Base-by-base conservation (phyloP, 2,329 filamentous ascomycete genomes). In the Beauveria scarabaeidicola region DNA sequence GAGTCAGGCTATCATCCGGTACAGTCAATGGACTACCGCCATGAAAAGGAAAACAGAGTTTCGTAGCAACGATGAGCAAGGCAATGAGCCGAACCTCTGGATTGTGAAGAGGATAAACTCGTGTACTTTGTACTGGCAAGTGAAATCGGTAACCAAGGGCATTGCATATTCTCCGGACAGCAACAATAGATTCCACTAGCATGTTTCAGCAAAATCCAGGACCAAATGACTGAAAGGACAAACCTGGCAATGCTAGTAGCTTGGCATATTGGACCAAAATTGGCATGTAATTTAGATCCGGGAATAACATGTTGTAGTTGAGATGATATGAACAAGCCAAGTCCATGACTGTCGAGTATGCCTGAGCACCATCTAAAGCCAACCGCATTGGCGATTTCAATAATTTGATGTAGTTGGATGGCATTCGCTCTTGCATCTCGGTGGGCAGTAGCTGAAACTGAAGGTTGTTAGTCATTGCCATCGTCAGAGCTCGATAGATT, bases 11-110 rank as follows among this genome's bases (percentile, higher is more conserved):
- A 19, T 36, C 21, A 48, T 53, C 40, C 29, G 40, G 32, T 25
- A 21, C 52, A 54, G n/a, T 44, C 51, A 29, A 52, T 52, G 23
- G 21, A 66, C 55, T 19, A 76, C 77, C 40, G 68, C 71, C 75
- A 66, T 90, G 84, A 48, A 96, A 84, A 0, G 93, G 90, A 66
- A 90, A 91, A 21, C 88, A 77, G 2, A 96, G 71, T 66, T 97
- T 97, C 3, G 88, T 85, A 4, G 88, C 84, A 15, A 96, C 79
- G 2, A 96, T 76, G 3, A 96, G 71, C 3, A 90, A 75, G 4
- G 86, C 79, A 59, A 91, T 77, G 1, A 97, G 74, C 47, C 89
- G 82, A 6, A 89, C 77, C 67, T 97, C 94, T 0, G 94, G 91
- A 63, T 88, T 81, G 54, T 84, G 77, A 17, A 86, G 73, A 9